These are phyloP conservation scores for Roridomyces roridus DNA, from an alignment of 768 basidiomycete genomes.

Conservation along the genomic window DNA sequence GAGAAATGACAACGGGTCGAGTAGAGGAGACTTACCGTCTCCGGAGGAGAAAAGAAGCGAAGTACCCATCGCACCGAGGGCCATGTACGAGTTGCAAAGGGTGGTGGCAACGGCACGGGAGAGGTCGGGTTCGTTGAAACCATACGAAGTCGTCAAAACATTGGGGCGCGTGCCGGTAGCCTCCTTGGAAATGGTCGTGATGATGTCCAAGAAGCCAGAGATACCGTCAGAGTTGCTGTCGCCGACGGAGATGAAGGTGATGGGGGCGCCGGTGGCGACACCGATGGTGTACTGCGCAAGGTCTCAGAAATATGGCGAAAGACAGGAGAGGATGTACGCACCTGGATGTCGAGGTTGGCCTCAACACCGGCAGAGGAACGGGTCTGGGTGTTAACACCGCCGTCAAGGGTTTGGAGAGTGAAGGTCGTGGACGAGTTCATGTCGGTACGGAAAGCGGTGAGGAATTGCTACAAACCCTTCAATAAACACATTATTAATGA, in stretches of 20 bases:
- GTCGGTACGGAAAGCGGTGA: conserved; percentile 35
- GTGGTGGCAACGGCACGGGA: conserved; percentile 11
- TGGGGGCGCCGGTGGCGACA: conserved; percentile 39
- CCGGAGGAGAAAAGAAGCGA: conserved; percentile 9
- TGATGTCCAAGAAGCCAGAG: conserved; percentile 40
- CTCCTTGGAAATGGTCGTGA: conserved; percentile 25
- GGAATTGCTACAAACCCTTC: conserved; percentile 34
- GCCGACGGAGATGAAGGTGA: conserved; percentile 40
- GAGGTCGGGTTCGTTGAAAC: conserved; percentile 42
- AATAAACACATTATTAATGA: conserved; percentile 30
- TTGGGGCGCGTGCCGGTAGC: conserved; percentile 20
- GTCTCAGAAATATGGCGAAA: conserved; percentile 8
- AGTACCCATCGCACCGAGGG: conserved; percentile 34
- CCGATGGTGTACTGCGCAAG: conserved; percentile 43
- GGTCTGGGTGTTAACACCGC: conserved; percentile 39
- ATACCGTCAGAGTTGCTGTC: conserved; percentile 12
- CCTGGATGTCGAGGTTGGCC: conserved; percentile 33
- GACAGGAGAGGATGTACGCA: background rate
- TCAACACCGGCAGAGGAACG: conserved; percentile 38
- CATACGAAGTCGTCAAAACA: conserved; percentile 29
- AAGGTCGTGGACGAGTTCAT: conserved; percentile 38
- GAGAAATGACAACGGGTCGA: background rate
- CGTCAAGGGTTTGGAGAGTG: conserved; percentile 42
- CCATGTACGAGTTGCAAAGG: conserved; percentile 33
- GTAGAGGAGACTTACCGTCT: conserved; percentile 4